phyloP scores from a whole-genome alignment of 352 stramenopile genomes.

The Plasmopara muralis region DNA sequence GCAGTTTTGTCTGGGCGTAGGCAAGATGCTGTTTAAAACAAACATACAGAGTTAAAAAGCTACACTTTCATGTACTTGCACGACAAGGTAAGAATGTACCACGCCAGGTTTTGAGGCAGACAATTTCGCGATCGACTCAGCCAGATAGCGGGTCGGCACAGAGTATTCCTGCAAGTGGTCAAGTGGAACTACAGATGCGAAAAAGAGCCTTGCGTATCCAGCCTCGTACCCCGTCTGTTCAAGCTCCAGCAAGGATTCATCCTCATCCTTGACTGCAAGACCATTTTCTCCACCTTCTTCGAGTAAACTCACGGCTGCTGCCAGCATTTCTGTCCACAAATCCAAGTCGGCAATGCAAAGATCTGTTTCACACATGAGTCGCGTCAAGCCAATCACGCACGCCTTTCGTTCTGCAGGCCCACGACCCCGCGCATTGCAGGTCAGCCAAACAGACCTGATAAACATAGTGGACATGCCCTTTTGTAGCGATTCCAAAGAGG shows the following conservation, averaged over 20 bases:
- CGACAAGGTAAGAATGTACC: constrained; percentile 31
- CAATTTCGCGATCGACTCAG: constrained; percentile 57
- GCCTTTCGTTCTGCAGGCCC: constrained; percentile 59
- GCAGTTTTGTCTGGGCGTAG: constrained; percentile 38
- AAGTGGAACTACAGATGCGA: constrained; percentile 76
- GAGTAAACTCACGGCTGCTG: constrained; percentile 45
- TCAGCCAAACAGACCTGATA: constrained; percentile 83
- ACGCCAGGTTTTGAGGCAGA: constrained; percentile 58
- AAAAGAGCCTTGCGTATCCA: constrained; percentile 91
- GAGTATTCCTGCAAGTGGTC: constrained; percentile 86
- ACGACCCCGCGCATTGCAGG: constrained; percentile 68
- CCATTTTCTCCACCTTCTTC: constrained; percentile 59
- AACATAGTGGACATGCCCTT: constrained; percentile 90
- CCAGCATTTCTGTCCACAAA: constrained; percentile 49
- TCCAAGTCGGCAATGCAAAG: constrained; percentile 44
- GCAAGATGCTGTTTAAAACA: constrained; percentile 38
- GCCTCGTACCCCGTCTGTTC: constrained; percentile 90
- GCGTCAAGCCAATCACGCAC: constrained; percentile 59
- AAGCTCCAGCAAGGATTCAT: constrained; percentile 74
- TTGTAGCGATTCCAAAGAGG: constrained; percentile 83
- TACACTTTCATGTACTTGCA: constrained; percentile 3
- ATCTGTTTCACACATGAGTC: constrained; percentile 71
- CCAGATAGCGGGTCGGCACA: constrained; percentile 48
- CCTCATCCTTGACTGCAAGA: constrained; percentile 54
- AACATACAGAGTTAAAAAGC: constrained; percentile 6